phyloP scores from a whole-genome alignment of 805 yeast species.

The Candida anglica region DNA sequence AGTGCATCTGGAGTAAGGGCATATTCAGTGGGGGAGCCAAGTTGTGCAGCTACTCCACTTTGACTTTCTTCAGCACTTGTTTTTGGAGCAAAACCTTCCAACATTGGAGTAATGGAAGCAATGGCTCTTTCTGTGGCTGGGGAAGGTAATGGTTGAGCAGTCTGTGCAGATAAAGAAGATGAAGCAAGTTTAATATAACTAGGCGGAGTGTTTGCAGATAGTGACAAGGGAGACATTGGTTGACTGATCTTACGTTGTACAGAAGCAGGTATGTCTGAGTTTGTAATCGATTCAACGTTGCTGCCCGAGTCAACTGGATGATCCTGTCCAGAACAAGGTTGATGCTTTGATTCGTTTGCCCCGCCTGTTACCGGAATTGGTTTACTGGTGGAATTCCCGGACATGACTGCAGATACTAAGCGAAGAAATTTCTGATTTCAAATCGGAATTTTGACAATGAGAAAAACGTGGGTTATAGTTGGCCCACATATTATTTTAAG shows the following conservation, averaged over 20 bases:
- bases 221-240: slow-evolving; percentile 32
- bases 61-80: slow-evolving; percentile 36
- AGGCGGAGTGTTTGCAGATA: slow-evolving; percentile 12
- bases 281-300: neutral
- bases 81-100: slow-evolving; percentile 71
- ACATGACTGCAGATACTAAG: too few relatives aligned
- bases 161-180: neutral
- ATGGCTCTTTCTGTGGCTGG: slow-evolving; percentile 54
- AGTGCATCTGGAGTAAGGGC: slow-evolving; percentile 5
- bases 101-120: slow-evolving; percentile 76
- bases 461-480: too few relatives aligned
- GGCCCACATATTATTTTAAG: too few relatives aligned
- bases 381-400: neutral
- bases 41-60: slow-evolving; percentile 12
- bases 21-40: slow-evolving; percentile 1
- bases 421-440: too few relatives aligned
- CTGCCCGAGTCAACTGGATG: too few relatives aligned
- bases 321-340: too few relatives aligned
- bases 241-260: slow-evolving; percentile 14
- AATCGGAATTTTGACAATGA: too few relatives aligned
- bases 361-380: neutral
- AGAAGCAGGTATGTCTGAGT: slow-evolving; percentile 1
- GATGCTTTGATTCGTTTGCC: too few relatives aligned
- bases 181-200: slow-evolving; percentile 2
- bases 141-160: slow-evolving; percentile 8